These are phyloP conservation scores for Quercus rubra DNA, from an alignment of 306 rosid species.

Conservation along the genomic window DNA sequence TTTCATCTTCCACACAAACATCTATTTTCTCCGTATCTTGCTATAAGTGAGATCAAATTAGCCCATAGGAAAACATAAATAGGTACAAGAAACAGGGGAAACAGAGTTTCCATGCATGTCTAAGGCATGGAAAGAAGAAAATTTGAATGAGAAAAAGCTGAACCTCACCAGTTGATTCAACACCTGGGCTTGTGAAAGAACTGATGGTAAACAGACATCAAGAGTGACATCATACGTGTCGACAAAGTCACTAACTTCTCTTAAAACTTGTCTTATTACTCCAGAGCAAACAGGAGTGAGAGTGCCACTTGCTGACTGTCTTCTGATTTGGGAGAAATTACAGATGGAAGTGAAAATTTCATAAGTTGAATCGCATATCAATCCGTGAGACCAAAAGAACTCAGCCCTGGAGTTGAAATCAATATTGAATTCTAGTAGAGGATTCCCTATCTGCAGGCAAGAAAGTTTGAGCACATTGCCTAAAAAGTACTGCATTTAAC, in stretches of 20 bases:
- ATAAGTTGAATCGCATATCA: slow-evolving; percentile 57
- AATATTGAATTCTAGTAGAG: slow-evolving; percentile 55
- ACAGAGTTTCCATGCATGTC: background rate
- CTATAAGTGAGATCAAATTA: slow-evolving; percentile 16
- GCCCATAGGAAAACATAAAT: background rate
- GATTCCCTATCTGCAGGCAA: slow-evolving; percentile 64
- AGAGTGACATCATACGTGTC: slow-evolving; percentile 47
- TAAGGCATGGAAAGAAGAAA: background rate
- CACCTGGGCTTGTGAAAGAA: slow-evolving; percentile 31
- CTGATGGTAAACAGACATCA: slow-evolving; percentile 47
- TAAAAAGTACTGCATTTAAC: too few relatives aligned
- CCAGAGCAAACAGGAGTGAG: slow-evolving; percentile 28
- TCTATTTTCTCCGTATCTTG: slow-evolving; percentile 49
- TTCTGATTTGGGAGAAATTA: slow-evolving; percentile 47
- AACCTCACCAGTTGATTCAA: slow-evolving; percentile 40
- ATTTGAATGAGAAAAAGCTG: background rate
- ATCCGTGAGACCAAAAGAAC: slow-evolving; percentile 64
- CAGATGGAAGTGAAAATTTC: slow-evolving; percentile 38
- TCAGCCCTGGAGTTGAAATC: slow-evolving; percentile 59
- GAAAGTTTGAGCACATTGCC: background rate
- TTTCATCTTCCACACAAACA: slow-evolving; percentile 69
- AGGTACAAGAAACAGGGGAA: background rate
- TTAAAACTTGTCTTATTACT: slow-evolving; percentile 19
- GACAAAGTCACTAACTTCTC: slow-evolving; percentile 31
- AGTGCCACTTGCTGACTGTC: slow-evolving; percentile 29